Percentiles rank a stretch among this genome's conserved stretches.
Evolutionary conservation across 306 rosid species (phyloP).

Genomic region (Oemleria cerasiformis): DNA sequence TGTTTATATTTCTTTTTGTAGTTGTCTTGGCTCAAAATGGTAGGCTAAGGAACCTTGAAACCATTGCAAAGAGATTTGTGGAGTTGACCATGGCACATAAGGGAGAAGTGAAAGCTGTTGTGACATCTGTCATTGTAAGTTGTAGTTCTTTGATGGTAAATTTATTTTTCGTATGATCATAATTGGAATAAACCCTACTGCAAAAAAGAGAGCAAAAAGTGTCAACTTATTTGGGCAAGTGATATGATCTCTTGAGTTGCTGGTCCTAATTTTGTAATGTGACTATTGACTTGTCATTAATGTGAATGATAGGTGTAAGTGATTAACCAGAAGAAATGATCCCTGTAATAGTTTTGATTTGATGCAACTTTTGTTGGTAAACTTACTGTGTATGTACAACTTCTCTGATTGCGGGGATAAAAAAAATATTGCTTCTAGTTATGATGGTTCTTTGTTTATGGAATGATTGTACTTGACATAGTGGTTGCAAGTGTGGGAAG

Average conservation of each 20-base stretch:
- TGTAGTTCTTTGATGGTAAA: neutral
- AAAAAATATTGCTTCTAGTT: neutral
- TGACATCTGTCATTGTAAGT: constrained; percentile 87
- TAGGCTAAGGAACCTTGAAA: constrained; percentile 66
- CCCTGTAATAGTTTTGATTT: neutral
- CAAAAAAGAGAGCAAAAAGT: neutral
- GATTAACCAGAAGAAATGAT: neutral
- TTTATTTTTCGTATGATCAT: neutral
- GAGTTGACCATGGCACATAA: constrained; percentile 89
- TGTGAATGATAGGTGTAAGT: neutral
- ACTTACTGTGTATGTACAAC: neutral
- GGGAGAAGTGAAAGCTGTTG: constrained; percentile 84
- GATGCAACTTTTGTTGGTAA: neutral
- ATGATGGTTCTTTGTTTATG: neutral
- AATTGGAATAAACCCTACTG: neutral
- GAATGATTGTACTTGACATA: neutral
- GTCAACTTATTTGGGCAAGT: neutral
- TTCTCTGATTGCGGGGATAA: neutral
- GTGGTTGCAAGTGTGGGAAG: neutral
- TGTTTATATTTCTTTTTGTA: constrained; percentile 19
- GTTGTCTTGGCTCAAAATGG: constrained; percentile 72
- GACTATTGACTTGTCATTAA: neutral
- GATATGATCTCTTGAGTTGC: neutral
- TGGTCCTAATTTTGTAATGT: neutral
- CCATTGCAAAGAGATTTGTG: constrained; percentile 62